Evolutionary conservation across 768 basidiomycete species (phyloP).

Genomic region (Tricholoma hemisulphureum): DNA sequence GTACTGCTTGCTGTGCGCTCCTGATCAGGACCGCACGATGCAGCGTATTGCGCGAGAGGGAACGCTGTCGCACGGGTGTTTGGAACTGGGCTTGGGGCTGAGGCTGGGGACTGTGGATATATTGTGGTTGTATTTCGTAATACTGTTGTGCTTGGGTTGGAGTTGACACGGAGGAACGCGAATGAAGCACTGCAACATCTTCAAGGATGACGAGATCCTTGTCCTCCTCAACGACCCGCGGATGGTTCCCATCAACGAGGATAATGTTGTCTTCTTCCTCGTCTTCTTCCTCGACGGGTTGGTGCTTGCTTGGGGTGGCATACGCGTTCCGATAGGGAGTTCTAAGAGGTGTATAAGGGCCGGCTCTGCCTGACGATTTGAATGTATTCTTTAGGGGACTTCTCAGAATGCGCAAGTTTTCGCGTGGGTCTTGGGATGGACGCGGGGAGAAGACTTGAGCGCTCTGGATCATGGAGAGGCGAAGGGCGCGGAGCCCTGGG

Average conservation of each 20-base stretch:
- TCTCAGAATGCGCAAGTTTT: constrained; percentile 63
- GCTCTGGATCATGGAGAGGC: constrained; percentile 74
- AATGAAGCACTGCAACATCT: constrained; percentile 43
- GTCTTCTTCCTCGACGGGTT: constrained; percentile 27
- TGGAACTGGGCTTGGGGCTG: constrained; percentile 27
- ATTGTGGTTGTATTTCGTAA: no score
- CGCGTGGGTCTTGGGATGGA: constrained; percentile 55
- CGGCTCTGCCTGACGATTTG: constrained; percentile 27
- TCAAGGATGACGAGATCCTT: constrained; percentile 72
- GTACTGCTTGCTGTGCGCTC: constrained; percentile 61
- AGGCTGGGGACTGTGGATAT: constrained; percentile 16
- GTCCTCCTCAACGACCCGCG: constrained; percentile 68
- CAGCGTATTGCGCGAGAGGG: constrained; percentile 47
- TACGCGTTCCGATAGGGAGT: constrained; percentile 2
- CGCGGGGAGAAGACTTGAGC: constrained; percentile 72
- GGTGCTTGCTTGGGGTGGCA: constrained; percentile 7
- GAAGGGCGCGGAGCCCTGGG: constrained; percentile 46
- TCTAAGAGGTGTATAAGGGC: constrained; percentile 6
- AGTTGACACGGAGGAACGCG: constrained; percentile 14
- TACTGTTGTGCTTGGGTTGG: constrained; percentile 11
- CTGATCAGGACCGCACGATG: constrained; percentile 71
- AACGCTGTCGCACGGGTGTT: constrained; percentile 37
- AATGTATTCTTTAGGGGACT: constrained; percentile 49
- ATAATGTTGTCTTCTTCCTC: constrained; percentile 51
- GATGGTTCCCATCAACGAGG: constrained; percentile 64